Evolutionary conservation across 2,329 filamentous ascomycete species (phyloP).

Genomic region (Fusarium torulosum): DNA sequence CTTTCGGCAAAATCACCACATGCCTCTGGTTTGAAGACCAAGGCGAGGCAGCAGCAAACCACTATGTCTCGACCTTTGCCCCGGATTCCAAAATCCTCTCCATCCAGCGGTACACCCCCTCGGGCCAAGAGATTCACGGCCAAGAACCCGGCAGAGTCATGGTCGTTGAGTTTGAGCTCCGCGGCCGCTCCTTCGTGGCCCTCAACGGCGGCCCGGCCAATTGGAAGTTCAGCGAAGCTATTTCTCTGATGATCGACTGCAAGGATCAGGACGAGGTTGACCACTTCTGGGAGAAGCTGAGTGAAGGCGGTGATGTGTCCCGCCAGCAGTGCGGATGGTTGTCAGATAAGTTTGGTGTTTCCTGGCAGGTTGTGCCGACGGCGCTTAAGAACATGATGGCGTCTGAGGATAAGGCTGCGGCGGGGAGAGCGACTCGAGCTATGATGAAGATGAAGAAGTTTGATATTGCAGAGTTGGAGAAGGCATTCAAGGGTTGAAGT

Average conservation of each 20-base stretch:
- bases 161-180: constrained; percentile 56
- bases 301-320: constrained; percentile 54
- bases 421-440: constrained; percentile 48
- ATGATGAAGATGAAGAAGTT: constrained; percentile 61
- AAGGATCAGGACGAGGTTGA: constrained; percentile 61
- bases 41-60: constrained; percentile 58
- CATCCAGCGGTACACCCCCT: constrained; percentile 50
- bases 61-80: constrained; percentile 58
- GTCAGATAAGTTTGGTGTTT: constrained; percentile 59
- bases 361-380: constrained; percentile 61
- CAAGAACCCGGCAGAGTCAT: constrained; percentile 49
- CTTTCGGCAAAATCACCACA: constrained; percentile 46
- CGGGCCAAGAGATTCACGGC: constrained; percentile 42
- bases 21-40: constrained; percentile 58
- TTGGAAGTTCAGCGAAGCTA: constrained; percentile 56
- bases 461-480: constrained; percentile 55
- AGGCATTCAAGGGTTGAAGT: constrained; percentile 47
- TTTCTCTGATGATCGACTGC: constrained; percentile 60
- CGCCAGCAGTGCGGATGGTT: constrained; percentile 60
- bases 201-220: constrained; percentile 59
- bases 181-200: constrained; percentile 56
- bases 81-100: constrained; percentile 54
- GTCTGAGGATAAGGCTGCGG: constrained; percentile 52
- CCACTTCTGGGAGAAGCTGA: constrained; percentile 60
- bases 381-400: constrained; percentile 52